phyloP scores from a whole-genome alignment of 768 basidiomycete genomes.

The Amyloporia xantha region DNA sequence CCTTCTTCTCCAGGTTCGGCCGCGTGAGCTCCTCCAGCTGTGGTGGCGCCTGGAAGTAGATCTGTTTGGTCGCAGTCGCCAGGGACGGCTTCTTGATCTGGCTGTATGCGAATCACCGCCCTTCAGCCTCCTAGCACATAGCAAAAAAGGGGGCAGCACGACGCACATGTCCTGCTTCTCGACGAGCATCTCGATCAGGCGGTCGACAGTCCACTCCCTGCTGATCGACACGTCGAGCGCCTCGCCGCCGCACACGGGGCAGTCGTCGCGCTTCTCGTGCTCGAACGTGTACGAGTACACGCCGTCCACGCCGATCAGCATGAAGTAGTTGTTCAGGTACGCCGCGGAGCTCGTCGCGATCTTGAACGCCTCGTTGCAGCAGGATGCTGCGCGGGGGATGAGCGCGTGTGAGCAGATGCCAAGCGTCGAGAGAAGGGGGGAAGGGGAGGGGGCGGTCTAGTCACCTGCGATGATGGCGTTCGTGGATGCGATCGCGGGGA shows the following conservation, averaged over 20 bases:
- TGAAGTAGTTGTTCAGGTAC: slow-evolving; percentile 95
- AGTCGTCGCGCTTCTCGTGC: slow-evolving; percentile 87
- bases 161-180: slow-evolving; percentile 88
- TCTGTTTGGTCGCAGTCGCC: slow-evolving; percentile 64
- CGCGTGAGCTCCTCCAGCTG: slow-evolving; percentile 85
- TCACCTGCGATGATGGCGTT: slow-evolving; percentile 96
- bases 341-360: slow-evolving; percentile 94
- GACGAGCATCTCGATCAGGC: slow-evolving; percentile 78
- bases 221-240: slow-evolving; percentile 66
- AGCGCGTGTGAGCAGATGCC: too few species aligned
- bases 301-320: slow-evolving; percentile 95
- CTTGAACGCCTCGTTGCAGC: slow-evolving; percentile 99
- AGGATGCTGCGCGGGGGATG: slow-evolving; percentile 74
- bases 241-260: slow-evolving; percentile 96
- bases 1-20: slow-evolving; percentile 84
- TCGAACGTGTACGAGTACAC: slow-evolving; percentile 97
- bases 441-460: slow-evolving; percentile 7
- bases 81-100: slow-evolving; percentile 97
- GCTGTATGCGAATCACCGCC: slow-evolving; percentile 48
- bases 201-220: slow-evolving; percentile 73
- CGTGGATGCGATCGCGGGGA: slow-evolving; percentile 97
- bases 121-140: background rate
- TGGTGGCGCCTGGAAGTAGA: slow-evolving; percentile 93
- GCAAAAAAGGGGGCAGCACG: background rate
- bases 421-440: background rate